Evolutionary conservation across 106 monocot species (phyloP), one percentile per base, ranked within the genome.

Genomic region (Narthecium ossifragum): DNA sequence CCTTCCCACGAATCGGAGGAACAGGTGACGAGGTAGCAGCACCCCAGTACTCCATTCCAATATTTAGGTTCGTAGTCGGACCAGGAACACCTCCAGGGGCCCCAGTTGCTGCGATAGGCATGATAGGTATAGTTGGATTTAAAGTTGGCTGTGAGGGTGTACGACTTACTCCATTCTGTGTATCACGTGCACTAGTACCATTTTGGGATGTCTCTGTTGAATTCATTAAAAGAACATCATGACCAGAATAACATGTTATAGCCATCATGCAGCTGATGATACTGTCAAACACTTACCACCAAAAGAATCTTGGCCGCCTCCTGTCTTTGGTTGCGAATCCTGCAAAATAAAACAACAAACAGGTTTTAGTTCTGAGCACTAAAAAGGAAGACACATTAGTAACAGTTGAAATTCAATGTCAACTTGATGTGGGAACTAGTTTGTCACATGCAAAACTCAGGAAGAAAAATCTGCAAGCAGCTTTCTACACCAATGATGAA

Each of bases 41-140:
- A 31, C 53, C 67, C 84, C 88, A 88, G 30, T 88, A 92, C 37
- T 92, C 88, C 80, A 88, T 80, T 12, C 92, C 88, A 27, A 88
- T 88, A 61, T 88, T 84, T 57, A 88, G 72, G 57, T 80, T 88
- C 37, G 88, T 84, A 17, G 83, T 77, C 21, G 88, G 88, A 32
- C 75, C 68, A 59, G 62, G 48, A 61, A 76, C 38, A 0, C 39
- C 62, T 61, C 60, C 70, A 49, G 77, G 60, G 28, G 66, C 54
- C 64, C 48, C 71, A 70, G 60, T 31, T 39, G 53, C 69, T 18
- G 63, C 57, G 65, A 72, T 50, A 50, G 75, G 72, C 46, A 84
- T 69, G 48, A 79, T 72, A 5, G 88, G n/a, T 52, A 83, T 39
- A 17, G 75, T 29, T 30, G 73, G 82, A 60, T 65, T 75, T 36